Conservation (phyloP, 2,329 filamentous ascomycete species). For the Neophaeococcomyces mojaviensis region DNA sequence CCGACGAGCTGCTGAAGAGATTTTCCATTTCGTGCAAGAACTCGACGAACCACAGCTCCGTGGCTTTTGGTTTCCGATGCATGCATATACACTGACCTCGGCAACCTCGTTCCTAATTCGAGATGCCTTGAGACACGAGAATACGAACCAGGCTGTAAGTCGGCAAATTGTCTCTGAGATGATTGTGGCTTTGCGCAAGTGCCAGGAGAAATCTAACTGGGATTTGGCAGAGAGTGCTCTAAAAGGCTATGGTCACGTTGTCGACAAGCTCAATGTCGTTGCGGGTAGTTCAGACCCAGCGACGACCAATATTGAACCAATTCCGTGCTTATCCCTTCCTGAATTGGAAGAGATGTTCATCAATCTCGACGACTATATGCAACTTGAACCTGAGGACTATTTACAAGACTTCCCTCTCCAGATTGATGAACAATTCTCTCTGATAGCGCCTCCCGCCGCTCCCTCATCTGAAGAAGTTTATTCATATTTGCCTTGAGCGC, state of each 20-base stretch:
- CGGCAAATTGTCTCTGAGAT: slow-evolving; percentile 40
- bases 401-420: background rate
- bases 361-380: background rate
- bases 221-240: slow-evolving; percentile 47
- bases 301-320: background rate
- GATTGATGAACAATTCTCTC: no score
- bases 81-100: slow-evolving; percentile 42
- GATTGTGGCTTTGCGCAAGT: slow-evolving; percentile 32
- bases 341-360: background rate
- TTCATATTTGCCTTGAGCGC: no score
- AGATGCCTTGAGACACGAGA: slow-evolving; percentile 32
- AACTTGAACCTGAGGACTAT: background rate
- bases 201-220: slow-evolving; percentile 38
- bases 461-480: no score
- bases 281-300: background rate
- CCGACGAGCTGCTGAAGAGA: slow-evolving; percentile 42
- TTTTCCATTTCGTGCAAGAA: slow-evolving; percentile 43
- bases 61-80: slow-evolving; percentile 46
- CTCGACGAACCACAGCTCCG: slow-evolving; percentile 36
- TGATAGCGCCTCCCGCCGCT: no score
- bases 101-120: slow-evolving; percentile 46
- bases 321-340: background rate
- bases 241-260: slow-evolving; percentile 40
- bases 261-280: slow-evolving; percentile 34
- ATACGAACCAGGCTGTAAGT: slow-evolving; percentile 29